Evolutionary conservation across 306 rosid species (phyloP).

Genomic region (Coriaria nepalensis): DNA sequence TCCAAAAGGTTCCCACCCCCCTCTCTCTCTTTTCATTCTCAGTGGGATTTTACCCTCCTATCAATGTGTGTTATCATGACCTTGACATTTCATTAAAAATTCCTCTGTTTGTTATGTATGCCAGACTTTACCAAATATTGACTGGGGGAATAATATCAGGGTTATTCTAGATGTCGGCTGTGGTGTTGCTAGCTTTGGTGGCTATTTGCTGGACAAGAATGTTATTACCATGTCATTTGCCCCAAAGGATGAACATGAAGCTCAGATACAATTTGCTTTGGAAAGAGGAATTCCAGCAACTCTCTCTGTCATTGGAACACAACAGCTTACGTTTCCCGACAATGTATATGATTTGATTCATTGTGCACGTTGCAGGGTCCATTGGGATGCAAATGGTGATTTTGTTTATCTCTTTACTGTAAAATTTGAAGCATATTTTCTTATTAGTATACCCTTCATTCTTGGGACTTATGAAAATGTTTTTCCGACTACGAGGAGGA

Average conservation of each 20-base stretch:
- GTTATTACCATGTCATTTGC: conserved; percentile 92
- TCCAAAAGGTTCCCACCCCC: conserved; percentile 38
- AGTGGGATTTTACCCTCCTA: too few species aligned
- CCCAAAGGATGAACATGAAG: conserved; percentile 98
- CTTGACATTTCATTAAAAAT: not conserved
- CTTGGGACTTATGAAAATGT: too few species aligned
- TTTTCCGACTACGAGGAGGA: not conserved
- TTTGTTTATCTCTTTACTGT: conserved; percentile 4
- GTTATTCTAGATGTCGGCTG: conserved; percentile 90
- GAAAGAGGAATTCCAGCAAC: conserved; percentile 97
- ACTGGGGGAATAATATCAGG: conserved; percentile 72
- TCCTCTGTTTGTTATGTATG: conserved; percentile 8
- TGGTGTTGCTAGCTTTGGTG: conserved; percentile 99
- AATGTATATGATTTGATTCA: conserved; percentile 77
- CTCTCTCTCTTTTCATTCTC: not conserved
- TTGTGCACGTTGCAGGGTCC: conserved; percentile 96
- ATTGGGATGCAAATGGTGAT: conserved; percentile 95
- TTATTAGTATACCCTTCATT: too few species aligned
- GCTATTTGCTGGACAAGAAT: conserved; percentile 60
- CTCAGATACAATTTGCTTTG: conserved; percentile 97
- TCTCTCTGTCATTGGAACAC: conserved; percentile 91
- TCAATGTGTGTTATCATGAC: too few species aligned
- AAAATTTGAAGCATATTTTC: conserved; percentile 1
- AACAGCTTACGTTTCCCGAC: conserved; percentile 59
- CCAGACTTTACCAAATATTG: conserved; percentile 41